Evolutionary conservation across 495 filamentous ascomycete genomes (phyloP), one percentile per base, ranked within the genome.

Genomic region (Amorphotheca resinae): DNA sequence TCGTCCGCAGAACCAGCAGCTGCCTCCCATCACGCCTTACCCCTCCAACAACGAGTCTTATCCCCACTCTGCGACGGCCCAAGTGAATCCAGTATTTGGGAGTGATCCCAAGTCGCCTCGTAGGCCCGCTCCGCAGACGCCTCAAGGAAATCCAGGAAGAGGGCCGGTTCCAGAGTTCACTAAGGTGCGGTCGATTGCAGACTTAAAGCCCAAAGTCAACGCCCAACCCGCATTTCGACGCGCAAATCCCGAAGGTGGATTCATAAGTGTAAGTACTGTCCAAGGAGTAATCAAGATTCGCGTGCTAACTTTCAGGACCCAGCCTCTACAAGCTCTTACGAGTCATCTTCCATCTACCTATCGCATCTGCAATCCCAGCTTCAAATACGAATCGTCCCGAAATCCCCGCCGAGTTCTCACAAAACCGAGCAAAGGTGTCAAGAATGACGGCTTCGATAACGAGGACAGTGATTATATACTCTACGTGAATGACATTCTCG

Each of bases 391-490:
- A 59, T 95, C 93, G 17, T 95, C 93, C n/a, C 73, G 93, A 45
- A 99, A 99, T 54, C 93, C 93, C 17, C 80, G 93, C 32, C 76
- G 93, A 51, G 93, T 99, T 23, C 68, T 99, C 41, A 99, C 93
- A n/a, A 99, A 99, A 59, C 93, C 93, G 14, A 99, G 93, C 70
- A 99, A 99, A 62, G 89, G 89, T 1, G 76, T 83, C 20, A 99
- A 99, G 72, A 99, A 99, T 58, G 93, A 99, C 68, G 93, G 93
- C 1, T 99, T 84, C 55, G 93, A 99, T 57, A 99, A 99, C 54
- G 93, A 99, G 59, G 93, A 96, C 47, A 96, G 91, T 59, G 93
- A 99, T 59, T 99, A 99, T 59, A 96, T 99, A 47, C 73, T 99
- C 46, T 99, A 96, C 53, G 93, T 99, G 46, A 99, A 99, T 60